A percentile compares a stretch with the other conserved stretches of the same genome.
Evolutionary conservation across 352 stramenopile genomes (phyloP).

Genomic region (Pilasporangium apinafurcum): DNA sequence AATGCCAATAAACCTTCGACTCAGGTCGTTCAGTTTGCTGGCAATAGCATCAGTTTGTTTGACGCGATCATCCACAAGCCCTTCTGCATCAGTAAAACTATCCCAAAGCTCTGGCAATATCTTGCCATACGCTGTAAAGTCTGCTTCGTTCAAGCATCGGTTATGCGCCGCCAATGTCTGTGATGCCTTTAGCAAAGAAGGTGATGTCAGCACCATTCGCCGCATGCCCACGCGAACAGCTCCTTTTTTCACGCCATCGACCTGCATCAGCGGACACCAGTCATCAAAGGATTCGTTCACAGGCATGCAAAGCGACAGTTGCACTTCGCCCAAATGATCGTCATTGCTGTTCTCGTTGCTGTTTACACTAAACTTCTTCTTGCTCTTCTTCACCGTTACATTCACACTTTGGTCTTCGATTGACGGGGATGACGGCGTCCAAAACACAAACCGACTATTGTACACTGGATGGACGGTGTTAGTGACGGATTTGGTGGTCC

Average conservation of each 20-base stretch:
- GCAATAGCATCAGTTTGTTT: conserved; percentile 29
- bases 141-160: conserved; percentile 35
- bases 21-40: conserved; percentile 51
- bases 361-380: too few species aligned
- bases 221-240: conserved; percentile 39
- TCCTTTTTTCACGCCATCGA: conserved; percentile 50
- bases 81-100: conserved; percentile 34
- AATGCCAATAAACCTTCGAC: conserved; percentile 52
- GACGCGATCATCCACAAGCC: conserved; percentile 16
- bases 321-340: conserved; percentile 62
- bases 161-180: conserved; percentile 31
- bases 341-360: conserved; percentile 29
- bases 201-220: conserved; percentile 50
- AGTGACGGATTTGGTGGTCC: conserved; percentile 21
- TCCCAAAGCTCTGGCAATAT: conserved; percentile 58
- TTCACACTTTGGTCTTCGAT: conserved; percentile 38
- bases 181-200: conserved; percentile 33
- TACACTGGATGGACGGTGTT: conserved; percentile 24
- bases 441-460: conserved; percentile 76
- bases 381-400: too few species aligned
- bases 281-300: conserved; percentile 61
- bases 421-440: conserved; percentile 34
- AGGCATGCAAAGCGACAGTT: conserved; percentile 56
- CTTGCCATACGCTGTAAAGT: conserved; percentile 30
- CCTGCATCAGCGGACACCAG: conserved; percentile 62